phyloP scores from a whole-genome alignment of 2,329 filamentous ascomycete species.

The Fonsecaea multimorphosa region DNA sequence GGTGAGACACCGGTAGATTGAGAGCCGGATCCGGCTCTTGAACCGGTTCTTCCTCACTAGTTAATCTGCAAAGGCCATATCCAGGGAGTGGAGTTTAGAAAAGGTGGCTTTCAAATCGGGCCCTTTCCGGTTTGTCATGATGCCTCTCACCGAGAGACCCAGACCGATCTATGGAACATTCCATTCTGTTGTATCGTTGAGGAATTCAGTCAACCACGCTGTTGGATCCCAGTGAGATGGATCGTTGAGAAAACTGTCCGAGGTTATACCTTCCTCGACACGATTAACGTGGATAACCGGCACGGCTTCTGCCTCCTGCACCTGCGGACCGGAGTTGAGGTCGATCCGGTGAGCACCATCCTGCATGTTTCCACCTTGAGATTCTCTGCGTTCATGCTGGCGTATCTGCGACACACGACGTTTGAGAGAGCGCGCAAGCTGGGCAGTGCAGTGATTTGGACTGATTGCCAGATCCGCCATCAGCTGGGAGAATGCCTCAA shows the following conservation, averaged over 20 bases:
- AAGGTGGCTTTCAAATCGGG: background rate
- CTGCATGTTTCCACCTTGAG: background rate
- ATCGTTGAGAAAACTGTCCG: background rate
- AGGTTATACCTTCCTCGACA: background rate
- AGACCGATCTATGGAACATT: slow-evolving; percentile 4
- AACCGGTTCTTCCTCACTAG: background rate
- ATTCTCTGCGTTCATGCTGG: background rate
- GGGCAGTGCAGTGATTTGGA: slow-evolving; percentile 1
- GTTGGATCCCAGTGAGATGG: background rate
- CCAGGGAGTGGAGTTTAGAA: background rate
- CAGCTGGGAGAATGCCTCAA: background rate
- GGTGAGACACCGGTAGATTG: background rate
- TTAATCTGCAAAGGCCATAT: background rate
- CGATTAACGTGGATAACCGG: background rate
- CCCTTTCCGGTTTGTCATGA: background rate
- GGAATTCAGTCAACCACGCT: slow-evolving; percentile 3
- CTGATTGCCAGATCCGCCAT: background rate
- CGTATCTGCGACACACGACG: background rate
- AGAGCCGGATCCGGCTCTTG: background rate
- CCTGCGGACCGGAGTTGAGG: background rate
- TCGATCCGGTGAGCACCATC: background rate
- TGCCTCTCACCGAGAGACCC: background rate
- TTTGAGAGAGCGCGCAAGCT: background rate
- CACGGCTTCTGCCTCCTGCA: background rate
- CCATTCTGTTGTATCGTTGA: slow-evolving; percentile 4